Conservation (phyloP, 352 stramenopile genomes). For the Hyaloperonospora brassicae region DNA sequence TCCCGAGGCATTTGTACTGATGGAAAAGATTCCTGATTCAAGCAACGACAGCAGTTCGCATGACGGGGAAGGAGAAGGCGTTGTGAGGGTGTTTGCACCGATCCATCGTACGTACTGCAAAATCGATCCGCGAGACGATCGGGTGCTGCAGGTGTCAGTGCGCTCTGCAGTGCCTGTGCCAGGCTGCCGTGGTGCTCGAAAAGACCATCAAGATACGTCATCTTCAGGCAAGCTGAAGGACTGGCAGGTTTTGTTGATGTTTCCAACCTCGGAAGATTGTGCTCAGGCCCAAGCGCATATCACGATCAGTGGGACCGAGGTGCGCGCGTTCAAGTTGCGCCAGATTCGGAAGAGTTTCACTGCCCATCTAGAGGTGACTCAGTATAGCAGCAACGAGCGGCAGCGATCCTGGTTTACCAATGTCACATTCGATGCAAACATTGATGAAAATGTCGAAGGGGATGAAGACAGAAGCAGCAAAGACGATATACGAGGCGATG, state of each 20-base stretch:
- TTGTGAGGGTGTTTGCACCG: conserved; percentile 57
- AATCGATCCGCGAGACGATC: conserved; percentile 56
- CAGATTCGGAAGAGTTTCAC: conserved; percentile 68
- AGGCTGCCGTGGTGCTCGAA: conserved; percentile 55
- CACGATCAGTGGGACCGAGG: conserved; percentile 61
- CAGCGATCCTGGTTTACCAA: conserved; percentile 24
- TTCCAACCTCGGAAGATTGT: conserved; percentile 52
- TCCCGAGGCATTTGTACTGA: conserved; percentile 59
- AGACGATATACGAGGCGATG: conserved; percentile 3
- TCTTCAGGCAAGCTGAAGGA: conserved; percentile 14
- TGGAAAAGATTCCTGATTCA: conserved; percentile 34
- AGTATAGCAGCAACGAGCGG: conserved; percentile 28
- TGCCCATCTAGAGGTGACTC: conserved; percentile 50
- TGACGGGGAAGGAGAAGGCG: conserved; percentile 26
- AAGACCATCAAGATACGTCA: conserved; percentile 27
- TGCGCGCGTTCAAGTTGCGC: conserved; percentile 71
- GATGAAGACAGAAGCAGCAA: conserved; percentile 7
- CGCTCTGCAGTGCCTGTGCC: too few relatives aligned
- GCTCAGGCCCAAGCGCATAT: conserved; percentile 61
- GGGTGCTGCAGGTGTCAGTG: too few relatives aligned
- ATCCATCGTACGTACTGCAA: conserved; percentile 68
- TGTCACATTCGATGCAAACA: conserved; percentile 6
- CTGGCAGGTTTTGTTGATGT: conserved; percentile 66
- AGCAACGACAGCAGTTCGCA: conserved; percentile 21
- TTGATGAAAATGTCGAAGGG: conserved; percentile 7